These are phyloP conservation scores for Monilinia fructicola DNA, from an alignment of 2,329 filamentous ascomycete genomes.

Conservation along the genomic window DNA sequence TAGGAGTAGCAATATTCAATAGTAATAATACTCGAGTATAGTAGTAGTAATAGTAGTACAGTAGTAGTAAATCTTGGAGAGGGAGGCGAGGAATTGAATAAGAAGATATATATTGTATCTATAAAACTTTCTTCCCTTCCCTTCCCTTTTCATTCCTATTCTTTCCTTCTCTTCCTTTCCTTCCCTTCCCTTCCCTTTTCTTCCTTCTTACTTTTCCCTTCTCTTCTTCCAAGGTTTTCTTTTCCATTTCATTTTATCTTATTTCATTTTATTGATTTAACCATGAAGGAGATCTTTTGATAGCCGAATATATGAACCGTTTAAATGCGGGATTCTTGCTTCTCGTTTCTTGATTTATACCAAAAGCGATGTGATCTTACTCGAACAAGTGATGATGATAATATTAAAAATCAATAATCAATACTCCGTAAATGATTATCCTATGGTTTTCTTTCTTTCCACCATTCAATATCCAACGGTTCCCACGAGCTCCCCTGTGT, in stretches of 20 bases:
- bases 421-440: neutral
- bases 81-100: too few relatives aligned
- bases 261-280: neutral
- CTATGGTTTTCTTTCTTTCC: neutral
- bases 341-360: neutral
- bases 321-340: constrained; percentile 1
- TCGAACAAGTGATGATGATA: neutral
- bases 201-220: neutral
- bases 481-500: neutral
- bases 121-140: too few relatives aligned
- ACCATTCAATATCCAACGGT: too few relatives aligned
- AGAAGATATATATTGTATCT: too few relatives aligned
- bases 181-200: too few relatives aligned
- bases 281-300: constrained; percentile 3
- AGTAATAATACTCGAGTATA: too few relatives aligned
- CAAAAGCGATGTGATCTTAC: neutral
- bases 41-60: too few relatives aligned
- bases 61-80: too few relatives aligned
- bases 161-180: too few relatives aligned
- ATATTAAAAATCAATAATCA: constrained; percentile 13
- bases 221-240: too few relatives aligned
- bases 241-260: neutral
- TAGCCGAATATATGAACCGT: neutral
- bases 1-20: too few relatives aligned
- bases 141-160: too few relatives aligned